Conservation (phyloP, 805 yeast species). For the Soucietia sequanensis region DNA sequence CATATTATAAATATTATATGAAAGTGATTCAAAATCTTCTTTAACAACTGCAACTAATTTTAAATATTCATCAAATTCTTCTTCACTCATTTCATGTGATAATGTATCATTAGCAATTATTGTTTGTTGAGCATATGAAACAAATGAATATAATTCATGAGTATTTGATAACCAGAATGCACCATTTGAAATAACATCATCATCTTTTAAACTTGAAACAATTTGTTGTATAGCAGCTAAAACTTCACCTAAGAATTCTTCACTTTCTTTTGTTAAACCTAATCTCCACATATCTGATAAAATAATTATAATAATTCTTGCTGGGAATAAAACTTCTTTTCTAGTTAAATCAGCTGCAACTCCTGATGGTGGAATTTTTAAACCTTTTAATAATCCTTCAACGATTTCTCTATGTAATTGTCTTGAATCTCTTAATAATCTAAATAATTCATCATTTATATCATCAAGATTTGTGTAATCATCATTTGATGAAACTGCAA, state of each 20-base stretch:
- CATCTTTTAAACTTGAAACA: constrained; percentile 78
- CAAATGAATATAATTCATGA: constrained; percentile 92
- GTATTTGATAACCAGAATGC: constrained; percentile 98
- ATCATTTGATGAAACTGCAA: constrained; percentile 49
- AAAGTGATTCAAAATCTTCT: constrained; percentile 90
- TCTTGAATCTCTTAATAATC: constrained; percentile 66
- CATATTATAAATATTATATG: constrained; percentile 91
- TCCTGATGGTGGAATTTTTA: constrained; percentile 83
- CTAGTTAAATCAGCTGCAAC: constrained; percentile 79
- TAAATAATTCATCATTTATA: constrained; percentile 73
- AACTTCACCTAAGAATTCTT: constrained; percentile 85
- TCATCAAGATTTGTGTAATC: constrained; percentile 60
- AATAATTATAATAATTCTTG: constrained; percentile 88
- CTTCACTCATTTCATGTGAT: constrained; percentile 80
- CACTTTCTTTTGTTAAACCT: constrained; percentile 89
- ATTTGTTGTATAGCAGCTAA: constrained; percentile 82
- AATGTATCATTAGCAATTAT: constrained; percentile 80
- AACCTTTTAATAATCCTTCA: constrained; percentile 79
- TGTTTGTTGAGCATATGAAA: constrained; percentile 90
- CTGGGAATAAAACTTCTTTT: constrained; percentile 94
- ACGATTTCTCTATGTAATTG: constrained; percentile 79
- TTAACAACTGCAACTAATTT: constrained; percentile 86
- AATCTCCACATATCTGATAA: constrained; percentile 98
- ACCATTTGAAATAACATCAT: constrained; percentile 84
- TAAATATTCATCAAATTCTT: constrained; percentile 86